Evolutionary conservation across 768 basidiomycete genomes (phyloP).

Genomic region (Suillus subaureus): DNA sequence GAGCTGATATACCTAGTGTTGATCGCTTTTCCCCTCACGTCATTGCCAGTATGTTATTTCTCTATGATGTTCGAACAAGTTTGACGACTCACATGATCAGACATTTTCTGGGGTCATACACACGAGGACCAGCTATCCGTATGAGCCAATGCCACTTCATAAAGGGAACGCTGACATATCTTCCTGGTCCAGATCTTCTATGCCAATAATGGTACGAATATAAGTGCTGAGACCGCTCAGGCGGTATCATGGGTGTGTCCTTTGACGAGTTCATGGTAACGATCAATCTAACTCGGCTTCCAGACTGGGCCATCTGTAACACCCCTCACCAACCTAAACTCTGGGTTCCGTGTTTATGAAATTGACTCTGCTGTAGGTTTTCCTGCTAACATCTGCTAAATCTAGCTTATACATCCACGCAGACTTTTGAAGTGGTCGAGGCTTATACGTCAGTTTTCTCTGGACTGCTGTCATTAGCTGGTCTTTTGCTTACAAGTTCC

Average conservation of each 20-base stretch:
- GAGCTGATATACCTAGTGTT: constrained; percentile 43
- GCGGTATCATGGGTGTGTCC: constrained; percentile 51
- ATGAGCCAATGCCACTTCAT: constrained; percentile 15
- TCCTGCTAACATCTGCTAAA: neutral
- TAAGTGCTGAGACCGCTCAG: constrained; percentile 57
- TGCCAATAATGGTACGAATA: constrained; percentile 66
- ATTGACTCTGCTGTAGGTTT: constrained; percentile 55
- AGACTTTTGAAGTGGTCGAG: constrained; percentile 81
- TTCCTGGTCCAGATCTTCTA: constrained; percentile 59
- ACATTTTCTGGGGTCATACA: constrained; percentile 79
- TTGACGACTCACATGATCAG: constrained; percentile 34
- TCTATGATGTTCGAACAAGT: constrained; percentile 7
- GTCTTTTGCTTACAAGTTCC: neutral
- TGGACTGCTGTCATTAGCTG: neutral
- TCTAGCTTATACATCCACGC: neutral
- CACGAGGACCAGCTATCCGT: constrained; percentile 76
- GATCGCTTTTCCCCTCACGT: constrained; percentile 81
- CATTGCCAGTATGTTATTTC: constrained; percentile 60
- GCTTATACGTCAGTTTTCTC: constrained; percentile 63
- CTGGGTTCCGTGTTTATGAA: constrained; percentile 61
- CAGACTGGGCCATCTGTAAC: constrained; percentile 74
- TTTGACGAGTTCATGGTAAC: constrained; percentile 10
- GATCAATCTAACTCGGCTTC: constrained; percentile 8
- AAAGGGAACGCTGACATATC: neutral
- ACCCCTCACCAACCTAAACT: constrained; percentile 70